Evolutionary conservation across 2,329 filamentous ascomycete genomes (phyloP).

Genomic region (Ceratocystis lukuohia): DNA sequence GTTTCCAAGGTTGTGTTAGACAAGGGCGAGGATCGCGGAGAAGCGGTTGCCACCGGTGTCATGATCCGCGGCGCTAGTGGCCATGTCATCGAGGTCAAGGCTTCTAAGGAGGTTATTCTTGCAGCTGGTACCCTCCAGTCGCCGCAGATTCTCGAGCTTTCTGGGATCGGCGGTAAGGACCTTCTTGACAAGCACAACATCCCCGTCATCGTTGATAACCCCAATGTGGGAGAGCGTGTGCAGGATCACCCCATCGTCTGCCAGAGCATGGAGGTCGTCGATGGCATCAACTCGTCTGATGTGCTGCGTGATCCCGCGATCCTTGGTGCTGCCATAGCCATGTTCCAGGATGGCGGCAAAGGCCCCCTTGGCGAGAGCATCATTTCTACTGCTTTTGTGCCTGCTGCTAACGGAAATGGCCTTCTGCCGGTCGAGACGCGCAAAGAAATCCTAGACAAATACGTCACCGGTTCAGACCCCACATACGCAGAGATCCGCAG

Average conservation of each 20-base stretch:
- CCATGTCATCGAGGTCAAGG: slow-evolving; percentile 22
- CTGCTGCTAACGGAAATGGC: slow-evolving; percentile 25
- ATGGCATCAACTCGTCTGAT: slow-evolving; percentile 25
- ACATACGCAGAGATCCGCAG: slow-evolving; percentile 23
- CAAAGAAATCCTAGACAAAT: slow-evolving; percentile 23
- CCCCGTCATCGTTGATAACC: slow-evolving; percentile 34
- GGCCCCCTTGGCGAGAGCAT: slow-evolving; percentile 30
- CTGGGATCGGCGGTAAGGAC: slow-evolving; percentile 34
- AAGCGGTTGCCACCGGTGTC: slow-evolving; percentile 27
- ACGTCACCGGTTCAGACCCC: slow-evolving; percentile 19
- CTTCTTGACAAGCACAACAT: slow-evolving; percentile 34
- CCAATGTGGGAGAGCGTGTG: slow-evolving; percentile 46
- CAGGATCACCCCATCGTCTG: slow-evolving; percentile 34
- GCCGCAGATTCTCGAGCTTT: slow-evolving; percentile 39
- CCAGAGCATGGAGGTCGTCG: slow-evolving; percentile 32
- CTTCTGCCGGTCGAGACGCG: slow-evolving; percentile 23
- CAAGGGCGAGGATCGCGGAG: slow-evolving; percentile 21
- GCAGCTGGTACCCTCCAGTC: slow-evolving; percentile 38
- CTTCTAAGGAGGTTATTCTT: slow-evolving; percentile 37
- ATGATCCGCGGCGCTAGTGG: slow-evolving; percentile 18
- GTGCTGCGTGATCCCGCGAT: slow-evolving; percentile 27
- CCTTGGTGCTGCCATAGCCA: slow-evolving; percentile 25
- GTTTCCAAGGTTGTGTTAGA: slow-evolving; percentile 27
- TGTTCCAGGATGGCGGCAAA: slow-evolving; percentile 27
- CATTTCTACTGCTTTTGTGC: slow-evolving; percentile 29